These are phyloP conservation scores for Epichloe glyceriae DNA, from an alignment of 2,329 filamentous ascomycete species.

Conservation along the genomic window DNA sequence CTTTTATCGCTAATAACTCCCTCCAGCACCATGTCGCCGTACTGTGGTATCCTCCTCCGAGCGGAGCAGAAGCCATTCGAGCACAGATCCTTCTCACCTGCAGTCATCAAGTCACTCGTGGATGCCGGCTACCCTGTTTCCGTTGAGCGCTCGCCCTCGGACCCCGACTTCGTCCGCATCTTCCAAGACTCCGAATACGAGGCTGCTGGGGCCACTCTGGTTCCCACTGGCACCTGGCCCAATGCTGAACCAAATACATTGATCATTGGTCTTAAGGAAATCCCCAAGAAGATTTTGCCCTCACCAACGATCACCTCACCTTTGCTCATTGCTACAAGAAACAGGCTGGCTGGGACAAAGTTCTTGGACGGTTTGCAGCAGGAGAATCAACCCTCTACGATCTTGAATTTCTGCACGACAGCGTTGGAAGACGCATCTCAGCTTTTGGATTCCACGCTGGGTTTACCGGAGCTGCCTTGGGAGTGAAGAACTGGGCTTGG, in stretches of 20 bases:
- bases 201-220: slow-evolving; percentile 49
- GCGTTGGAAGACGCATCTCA: slow-evolving; percentile 55
- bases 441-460: slow-evolving; percentile 66
- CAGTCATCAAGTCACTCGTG: slow-evolving; percentile 40
- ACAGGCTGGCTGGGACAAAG: slow-evolving; percentile 66
- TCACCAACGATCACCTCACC: slow-evolving; percentile 14
- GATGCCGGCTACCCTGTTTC: slow-evolving; percentile 57
- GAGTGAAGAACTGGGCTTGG: slow-evolving; percentile 64
- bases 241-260: slow-evolving; percentile 55
- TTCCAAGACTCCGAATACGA: slow-evolving; percentile 49
- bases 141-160: slow-evolving; percentile 41
- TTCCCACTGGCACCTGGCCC: slow-evolving; percentile 54
- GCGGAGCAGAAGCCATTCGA: slow-evolving; percentile 31
- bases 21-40: slow-evolving; percentile 14
- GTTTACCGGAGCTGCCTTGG: slow-evolving; percentile 61
- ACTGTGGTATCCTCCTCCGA: slow-evolving; percentile 35
- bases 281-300: slow-evolving; percentile 54
- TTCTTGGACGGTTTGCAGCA: slow-evolving; percentile 65
- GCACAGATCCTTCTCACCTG: slow-evolving; percentile 31
- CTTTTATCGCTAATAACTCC: not conserved
- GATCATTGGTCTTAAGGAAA: slow-evolving; percentile 66
- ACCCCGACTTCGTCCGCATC: slow-evolving; percentile 37
- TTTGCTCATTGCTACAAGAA: slow-evolving; percentile 53
- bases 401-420: slow-evolving; percentile 73
- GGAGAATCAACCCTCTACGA: slow-evolving; percentile 54